These are phyloP conservation scores for Umbelopsis sp. DNA, from an alignment of 192 early-diverging fungal species.

Conservation along the genomic window DNA sequence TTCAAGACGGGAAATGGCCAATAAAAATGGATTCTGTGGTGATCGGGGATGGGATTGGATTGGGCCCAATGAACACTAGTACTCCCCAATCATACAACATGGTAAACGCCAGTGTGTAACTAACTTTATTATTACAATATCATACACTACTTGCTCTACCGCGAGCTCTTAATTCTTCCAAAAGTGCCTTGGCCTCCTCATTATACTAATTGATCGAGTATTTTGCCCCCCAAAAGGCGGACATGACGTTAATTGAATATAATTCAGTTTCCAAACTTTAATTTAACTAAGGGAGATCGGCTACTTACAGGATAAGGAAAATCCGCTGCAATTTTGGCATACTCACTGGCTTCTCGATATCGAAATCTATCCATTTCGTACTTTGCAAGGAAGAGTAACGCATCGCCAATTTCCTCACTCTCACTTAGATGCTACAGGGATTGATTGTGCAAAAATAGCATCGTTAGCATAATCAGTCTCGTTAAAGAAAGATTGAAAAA, in stretches of 20 bases:
- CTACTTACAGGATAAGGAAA: conserved; percentile 31
- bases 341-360: conserved; percentile 41
- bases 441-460: not conserved
- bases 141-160: not conserved
- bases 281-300: not conserved
- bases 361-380: conserved; percentile 39
- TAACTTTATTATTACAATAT: not conserved
- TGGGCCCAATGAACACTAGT: not conserved
- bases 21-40: not conserved
- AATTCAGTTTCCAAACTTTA: not conserved
- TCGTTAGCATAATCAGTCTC: not conserved
- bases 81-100: not conserved
- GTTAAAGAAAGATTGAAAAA: not conserved
- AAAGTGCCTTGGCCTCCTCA: conserved; percentile 27
- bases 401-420: conserved; percentile 32
- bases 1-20: not conserved
- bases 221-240: too few species aligned
- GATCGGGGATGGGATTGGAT: conserved; percentile 4
- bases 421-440: not conserved
- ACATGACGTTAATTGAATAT: not conserved
- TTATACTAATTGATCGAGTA: conserved; percentile 36
- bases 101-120: not conserved
- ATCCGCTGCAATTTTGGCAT: conserved; percentile 36
- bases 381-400: conserved; percentile 17
- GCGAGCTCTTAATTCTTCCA: conserved; percentile 20